Base-by-base conservation (phyloP, 129 eudicot species). In the Flaveria ramosissima region DNA sequence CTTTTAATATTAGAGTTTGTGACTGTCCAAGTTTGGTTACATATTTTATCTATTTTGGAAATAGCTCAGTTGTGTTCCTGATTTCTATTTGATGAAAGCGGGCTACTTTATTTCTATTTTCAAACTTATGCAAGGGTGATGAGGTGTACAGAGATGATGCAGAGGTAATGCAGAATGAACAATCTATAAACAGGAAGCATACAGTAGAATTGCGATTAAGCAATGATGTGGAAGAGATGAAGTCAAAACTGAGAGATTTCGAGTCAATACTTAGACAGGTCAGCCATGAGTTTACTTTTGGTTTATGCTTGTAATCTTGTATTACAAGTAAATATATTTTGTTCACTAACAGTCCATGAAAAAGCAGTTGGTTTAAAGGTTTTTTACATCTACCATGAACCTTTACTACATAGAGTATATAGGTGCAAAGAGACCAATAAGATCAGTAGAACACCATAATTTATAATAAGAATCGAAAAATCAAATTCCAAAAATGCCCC, bases 231-330 rank as follows among this genome's bases (percentile, higher is more conserved):
- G 92, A 81, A 60, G 89, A 77, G 67, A 77, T 87, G 86, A 87
- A 83, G 82, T 83, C 82, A 71, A 87, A 85, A 80, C 74, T 90
- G 55, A 84, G 65, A 77, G 90, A 80, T 63, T 85, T 90, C 64
- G 96, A 90, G 78, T 62, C 77, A 74, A 77, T 87, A 77, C 81
- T 87, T 60, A 72, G 64, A 24, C 85, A 87, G 90, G 96, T 90
- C 77, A 87, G 80, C 78, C 30, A 45, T 20, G n/a, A 30, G 67
- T 63, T 23, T 23, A 5, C 13, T 73, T 73, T 52, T 80, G 46
- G 59, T 50, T 45, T 65, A 27, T 66, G 68, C 41, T 36, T 36
- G 41, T 36, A 5, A 36, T 36, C 7, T 36, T 36, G 7, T 6
- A 36, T 5, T 36, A 36, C 41, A 36, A 36, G 41, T 4, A 4